A percentile compares a stretch with the other conserved stretches of the same genome.
Conservation (phyloP, 1,284 basidiomycete species). For the Pseudozyma pruni region DNA sequence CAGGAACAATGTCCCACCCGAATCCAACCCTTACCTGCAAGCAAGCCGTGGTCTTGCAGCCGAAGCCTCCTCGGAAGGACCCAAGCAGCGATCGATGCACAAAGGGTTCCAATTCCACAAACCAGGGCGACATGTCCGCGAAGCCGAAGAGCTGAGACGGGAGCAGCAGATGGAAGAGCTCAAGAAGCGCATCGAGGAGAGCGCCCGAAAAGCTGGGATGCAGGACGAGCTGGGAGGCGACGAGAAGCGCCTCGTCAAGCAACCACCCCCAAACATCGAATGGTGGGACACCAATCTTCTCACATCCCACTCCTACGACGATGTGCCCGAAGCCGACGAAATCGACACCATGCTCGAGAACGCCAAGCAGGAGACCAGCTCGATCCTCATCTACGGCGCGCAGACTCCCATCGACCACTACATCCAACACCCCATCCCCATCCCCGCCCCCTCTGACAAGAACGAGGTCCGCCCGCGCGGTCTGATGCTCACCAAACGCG, state of each 20-base stretch:
- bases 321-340: conserved; percentile 70
- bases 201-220: conserved; percentile 88
- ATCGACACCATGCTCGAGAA: conserved; percentile 73
- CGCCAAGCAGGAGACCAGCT: conserved; percentile 17
- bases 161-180: conserved; percentile 84
- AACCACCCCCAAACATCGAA: conserved; percentile 86
- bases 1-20: conserved; percentile 4
- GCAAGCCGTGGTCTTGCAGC: conserved; percentile 17
- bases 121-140: conserved; percentile 59
- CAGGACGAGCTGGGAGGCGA: conserved; percentile 89
- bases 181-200: conserved; percentile 90
- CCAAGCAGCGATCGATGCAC: conserved; percentile 56
- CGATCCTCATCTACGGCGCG: conserved; percentile 53
- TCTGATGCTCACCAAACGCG: conserved; percentile 71
- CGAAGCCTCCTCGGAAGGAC: conserved; percentile 15
- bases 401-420: conserved; percentile 88
- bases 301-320: conserved; percentile 81
- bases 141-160: conserved; percentile 60
- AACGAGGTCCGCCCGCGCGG: conserved; percentile 74
- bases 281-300: conserved; percentile 98
- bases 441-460: conserved; percentile 88
- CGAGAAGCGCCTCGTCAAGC: conserved; percentile 82
- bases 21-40: conserved; percentile 59
- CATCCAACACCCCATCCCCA: conserved; percentile 96
- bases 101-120: conserved; percentile 60